phyloP scores from a whole-genome alignment of 257 asterid species.

The Solanum bulbocastanum region DNA sequence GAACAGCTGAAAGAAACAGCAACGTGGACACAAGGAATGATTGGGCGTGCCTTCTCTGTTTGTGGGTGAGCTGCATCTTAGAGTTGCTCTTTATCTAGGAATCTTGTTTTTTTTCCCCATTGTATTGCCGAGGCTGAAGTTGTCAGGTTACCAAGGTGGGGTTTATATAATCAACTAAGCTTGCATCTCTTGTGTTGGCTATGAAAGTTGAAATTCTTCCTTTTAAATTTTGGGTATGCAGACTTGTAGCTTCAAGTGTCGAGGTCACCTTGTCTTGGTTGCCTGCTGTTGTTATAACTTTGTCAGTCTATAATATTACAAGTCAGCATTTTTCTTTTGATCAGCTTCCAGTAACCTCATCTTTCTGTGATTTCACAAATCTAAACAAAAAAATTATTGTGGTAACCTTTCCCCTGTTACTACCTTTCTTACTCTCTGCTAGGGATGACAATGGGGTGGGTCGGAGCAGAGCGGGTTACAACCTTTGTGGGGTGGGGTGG shows the following conservation, averaged over 20 bases:
- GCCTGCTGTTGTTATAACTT: constrained; percentile 9
- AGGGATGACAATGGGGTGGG: no score
- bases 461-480: no score
- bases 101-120: background rate
- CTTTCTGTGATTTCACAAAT: background rate
- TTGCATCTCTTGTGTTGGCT: constrained; percentile 6
- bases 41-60: constrained; percentile 57
- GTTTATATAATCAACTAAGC: background rate
- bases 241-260: constrained; percentile 4
- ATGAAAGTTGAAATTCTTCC: background rate
- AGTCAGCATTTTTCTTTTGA: background rate
- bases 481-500: no score
- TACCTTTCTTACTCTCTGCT: background rate
- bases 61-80: constrained; percentile 15
- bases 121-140: background rate
- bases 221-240: background rate
- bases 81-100: background rate
- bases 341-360: background rate
- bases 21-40: constrained; percentile 80
- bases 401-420: background rate
- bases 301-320: background rate
- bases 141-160: background rate
- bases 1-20: constrained; percentile 81
- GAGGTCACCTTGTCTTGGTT: constrained; percentile 27
- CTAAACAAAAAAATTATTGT: background rate